Conservation (phyloP, 1,284 basidiomycete genomes). For the Sporisorium iseilematis-ciliati region DNA sequence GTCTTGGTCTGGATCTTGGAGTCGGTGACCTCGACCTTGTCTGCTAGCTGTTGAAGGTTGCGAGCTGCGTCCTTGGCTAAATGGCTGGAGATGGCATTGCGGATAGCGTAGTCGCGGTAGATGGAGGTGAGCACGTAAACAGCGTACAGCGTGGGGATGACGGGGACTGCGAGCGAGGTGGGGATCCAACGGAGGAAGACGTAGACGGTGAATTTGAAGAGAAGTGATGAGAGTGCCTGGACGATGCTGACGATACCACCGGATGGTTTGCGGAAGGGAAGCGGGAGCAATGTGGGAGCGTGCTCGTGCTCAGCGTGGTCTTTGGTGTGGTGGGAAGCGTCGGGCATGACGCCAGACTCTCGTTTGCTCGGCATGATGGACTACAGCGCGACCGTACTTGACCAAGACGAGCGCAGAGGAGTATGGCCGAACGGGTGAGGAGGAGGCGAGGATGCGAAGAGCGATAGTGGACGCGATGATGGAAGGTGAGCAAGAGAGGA, state of each 20-base stretch:
- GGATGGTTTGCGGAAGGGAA: constrained; percentile 34
- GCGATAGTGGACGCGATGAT: neutral
- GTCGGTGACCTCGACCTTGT: constrained; percentile 42
- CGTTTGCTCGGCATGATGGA: constrained; percentile 32
- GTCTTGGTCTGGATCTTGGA: constrained; percentile 38
- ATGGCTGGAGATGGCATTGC: constrained; percentile 32
- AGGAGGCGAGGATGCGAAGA: neutral
- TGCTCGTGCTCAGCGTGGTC: constrained; percentile 4
- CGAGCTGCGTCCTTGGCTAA: constrained; percentile 27
- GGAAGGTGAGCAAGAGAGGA: neutral
- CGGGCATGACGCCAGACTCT: constrained; percentile 44
- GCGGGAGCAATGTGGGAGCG: constrained; percentile 9
- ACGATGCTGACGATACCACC: constrained; percentile 43
- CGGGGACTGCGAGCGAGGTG: constrained; percentile 40
- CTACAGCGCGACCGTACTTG: neutral
- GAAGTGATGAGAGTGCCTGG: constrained; percentile 48
- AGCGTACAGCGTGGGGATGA: constrained; percentile 54
- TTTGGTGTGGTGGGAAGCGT: constrained; percentile 15
- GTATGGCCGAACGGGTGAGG: too few relatives aligned
- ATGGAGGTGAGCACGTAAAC: constrained; percentile 50
- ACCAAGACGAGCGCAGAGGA: neutral
- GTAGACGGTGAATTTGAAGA: constrained; percentile 60
- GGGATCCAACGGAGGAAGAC: constrained; percentile 66
- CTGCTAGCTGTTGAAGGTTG: constrained; percentile 50
- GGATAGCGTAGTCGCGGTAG: constrained; percentile 46